Evolutionary conservation across 2,329 filamentous ascomycete species (phyloP), one percentile per base, ranked within the genome.

Genomic region (Peltaster fructicola): DNA sequence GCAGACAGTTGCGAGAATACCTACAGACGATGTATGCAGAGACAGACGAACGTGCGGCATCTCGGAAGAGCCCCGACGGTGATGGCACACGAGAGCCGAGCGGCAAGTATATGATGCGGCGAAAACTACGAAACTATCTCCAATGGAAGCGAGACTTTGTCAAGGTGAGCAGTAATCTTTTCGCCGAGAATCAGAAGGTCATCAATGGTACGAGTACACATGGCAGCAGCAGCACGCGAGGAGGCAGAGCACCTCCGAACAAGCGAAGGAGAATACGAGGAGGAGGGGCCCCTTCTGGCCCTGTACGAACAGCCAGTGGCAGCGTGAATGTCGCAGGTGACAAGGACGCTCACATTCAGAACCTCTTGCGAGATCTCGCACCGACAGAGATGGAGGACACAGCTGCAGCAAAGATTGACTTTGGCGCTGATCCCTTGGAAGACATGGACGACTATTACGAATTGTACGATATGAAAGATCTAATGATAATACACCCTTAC

Each of bases 381-480:
- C 71, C 79, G n/a, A 82, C 74, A 0, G 78, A 80, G 37, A 62
- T 69, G 17, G 81, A 90, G 45, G 64, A 71, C 10, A 61, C 66
- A 20, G 35, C 36, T 8, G 30, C 25, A 13, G 71, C 82, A 37
- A 90, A 85, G 45, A 65, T 72, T 3, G 78, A 85, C 30, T 62
- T 90, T 13, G 60, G 71, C 2, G 58, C 68, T 4, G 88, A 95
- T 48, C 75, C 80, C 1, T 60, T 93, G 6, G 77, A 91, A 23
- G 68, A 91, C 44, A 85, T 88, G 76, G 84, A 93, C 35, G 75
- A 85, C 37, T 88, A 75, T 53, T 95, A 84, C 47, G 69, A 88
- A 48, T 63, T 95, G 15, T 92, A 85, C 48, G 79, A 91, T 27
- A 88, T 90, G 71, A 68, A 80, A 38, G 79, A 92, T 37, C 59